Conservation (phyloP, 371 early-diverging fungal species). For the Apophysomyces sp. region DNA sequence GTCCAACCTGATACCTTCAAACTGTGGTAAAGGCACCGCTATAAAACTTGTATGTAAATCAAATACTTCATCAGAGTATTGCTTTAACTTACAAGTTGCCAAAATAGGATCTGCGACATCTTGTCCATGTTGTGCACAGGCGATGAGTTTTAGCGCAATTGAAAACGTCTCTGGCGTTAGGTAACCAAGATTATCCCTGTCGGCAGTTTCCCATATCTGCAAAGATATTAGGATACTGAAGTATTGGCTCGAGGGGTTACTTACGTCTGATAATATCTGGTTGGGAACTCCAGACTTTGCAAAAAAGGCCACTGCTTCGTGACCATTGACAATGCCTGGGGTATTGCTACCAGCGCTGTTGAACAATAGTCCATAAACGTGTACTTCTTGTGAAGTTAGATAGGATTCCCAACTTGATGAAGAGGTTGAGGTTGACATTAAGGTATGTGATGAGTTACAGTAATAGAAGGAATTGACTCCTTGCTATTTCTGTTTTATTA, state of each 20-base stretch:
- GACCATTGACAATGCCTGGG: slow-evolving; percentile 71
- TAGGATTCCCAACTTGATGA: slow-evolving; percentile 33
- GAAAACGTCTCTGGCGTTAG: slow-evolving; percentile 71
- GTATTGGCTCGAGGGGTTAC: neutral
- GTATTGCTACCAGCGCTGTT: slow-evolving; percentile 58
- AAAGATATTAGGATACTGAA: neutral
- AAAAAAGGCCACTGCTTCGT: slow-evolving; percentile 82
- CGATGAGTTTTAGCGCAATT: slow-evolving; percentile 82
- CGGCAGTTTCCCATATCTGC: slow-evolving; percentile 85
- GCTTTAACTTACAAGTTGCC: slow-evolving; percentile 29
- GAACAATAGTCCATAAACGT: slow-evolving; percentile 68
- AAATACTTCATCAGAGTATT: neutral
- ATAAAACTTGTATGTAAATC: neutral
- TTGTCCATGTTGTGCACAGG: slow-evolving; percentile 79
- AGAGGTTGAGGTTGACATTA: neutral
- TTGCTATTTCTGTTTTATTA: neutral
- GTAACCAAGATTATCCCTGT: slow-evolving; percentile 72
- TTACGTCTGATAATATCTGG: slow-evolving; percentile 72
- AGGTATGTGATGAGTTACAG: neutral
- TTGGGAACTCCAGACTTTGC: slow-evolving; percentile 77
- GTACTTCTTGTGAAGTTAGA: slow-evolving; percentile 68
- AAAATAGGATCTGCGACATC: slow-evolving; percentile 35
- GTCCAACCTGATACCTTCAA: slow-evolving; percentile 44
- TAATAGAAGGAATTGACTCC: neutral
- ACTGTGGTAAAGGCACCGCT: slow-evolving; percentile 57